Conservation (phyloP, 2,329 filamentous ascomycete species). For the Zymoseptoria tritici region DNA sequence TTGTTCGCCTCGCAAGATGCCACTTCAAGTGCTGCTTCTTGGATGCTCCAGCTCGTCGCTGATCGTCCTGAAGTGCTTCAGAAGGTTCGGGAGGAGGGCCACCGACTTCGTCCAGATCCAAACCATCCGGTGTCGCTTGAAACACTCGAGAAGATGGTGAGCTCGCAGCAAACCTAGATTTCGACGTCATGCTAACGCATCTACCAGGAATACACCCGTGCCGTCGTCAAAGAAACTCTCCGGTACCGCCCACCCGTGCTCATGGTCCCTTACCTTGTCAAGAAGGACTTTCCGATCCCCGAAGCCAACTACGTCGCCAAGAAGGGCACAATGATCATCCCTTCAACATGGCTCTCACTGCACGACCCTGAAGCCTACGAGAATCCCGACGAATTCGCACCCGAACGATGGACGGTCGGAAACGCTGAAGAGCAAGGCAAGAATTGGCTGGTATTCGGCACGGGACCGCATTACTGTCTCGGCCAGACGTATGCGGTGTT, state of each 20-base stretch:
- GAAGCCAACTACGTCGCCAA: conserved; percentile 74
- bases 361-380: conserved; percentile 90
- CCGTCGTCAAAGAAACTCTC: conserved; percentile 82
- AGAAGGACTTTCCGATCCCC: conserved; percentile 91
- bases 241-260: conserved; percentile 93
- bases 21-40: conserved; percentile 85
- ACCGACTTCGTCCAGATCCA: conserved; percentile 21
- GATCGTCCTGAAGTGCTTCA: conserved; percentile 89
- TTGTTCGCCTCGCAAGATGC: conserved; percentile 85
- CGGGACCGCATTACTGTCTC: conserved; percentile 91
- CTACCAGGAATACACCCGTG: conserved; percentile 65
- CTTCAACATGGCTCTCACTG: conserved; percentile 80
- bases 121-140: conserved; percentile 59
- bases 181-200: conserved; percentile 1
- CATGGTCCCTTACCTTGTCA: conserved; percentile 91
- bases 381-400: conserved; percentile 80
- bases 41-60: conserved; percentile 90
- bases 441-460: conserved; percentile 96
- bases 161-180: not conserved
- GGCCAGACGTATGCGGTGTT: conserved; percentile 86
- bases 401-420: conserved; percentile 79
- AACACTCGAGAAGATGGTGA: conserved; percentile 68
- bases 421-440: conserved; percentile 86
- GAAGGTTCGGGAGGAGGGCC: conserved; percentile 73
- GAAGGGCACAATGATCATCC: conserved; percentile 93